Evolutionary conservation across 257 asterid genomes (phyloP).

Genomic region (Orobanche coerulescens): DNA sequence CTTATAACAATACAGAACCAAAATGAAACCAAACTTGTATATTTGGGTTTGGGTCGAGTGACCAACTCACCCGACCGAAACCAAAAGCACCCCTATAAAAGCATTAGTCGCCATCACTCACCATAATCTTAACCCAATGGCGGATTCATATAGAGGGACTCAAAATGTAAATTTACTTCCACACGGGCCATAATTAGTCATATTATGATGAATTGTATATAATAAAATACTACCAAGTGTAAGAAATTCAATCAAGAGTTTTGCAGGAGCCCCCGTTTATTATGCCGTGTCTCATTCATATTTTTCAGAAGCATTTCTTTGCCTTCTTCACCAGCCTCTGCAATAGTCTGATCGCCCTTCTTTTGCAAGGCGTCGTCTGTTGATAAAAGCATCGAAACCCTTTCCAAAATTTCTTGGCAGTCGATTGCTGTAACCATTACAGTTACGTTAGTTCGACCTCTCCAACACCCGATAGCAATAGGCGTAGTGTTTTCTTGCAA

Average conservation of each 20-base stretch:
- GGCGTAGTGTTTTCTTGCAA: constrained; percentile 37
- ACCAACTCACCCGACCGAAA: no score
- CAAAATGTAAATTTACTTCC: not conserved
- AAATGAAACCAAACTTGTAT: no score
- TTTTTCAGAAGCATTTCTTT: constrained; percentile 20
- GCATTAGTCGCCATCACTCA: not conserved
- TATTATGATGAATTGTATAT: no score
- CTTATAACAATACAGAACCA: no score
- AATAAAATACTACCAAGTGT: not conserved
- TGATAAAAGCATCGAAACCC: constrained; percentile 38
- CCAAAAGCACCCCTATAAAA: no score
- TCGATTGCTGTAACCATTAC: constrained; percentile 80
- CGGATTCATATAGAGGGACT: not conserved
- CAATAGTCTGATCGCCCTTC: constrained; percentile 18
- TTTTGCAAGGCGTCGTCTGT: constrained; percentile 19
- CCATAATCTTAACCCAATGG: not conserved
- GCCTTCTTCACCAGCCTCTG: constrained; percentile 24
- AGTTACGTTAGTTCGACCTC: constrained; percentile 62
- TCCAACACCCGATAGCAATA: constrained; percentile 88
- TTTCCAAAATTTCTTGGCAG: constrained; percentile 68
- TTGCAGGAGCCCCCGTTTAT: no score
- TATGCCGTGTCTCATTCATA: constrained; percentile 15
- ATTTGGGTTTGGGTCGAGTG: no score
- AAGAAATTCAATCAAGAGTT: not conserved
- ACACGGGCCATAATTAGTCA: not conserved